A percentile compares a stretch with the other conserved stretches of the same genome.
These are phyloP conservation scores for Thyridium curvatum DNA, from an alignment of 2,329 filamentous ascomycete genomes.

Conservation along the genomic window DNA sequence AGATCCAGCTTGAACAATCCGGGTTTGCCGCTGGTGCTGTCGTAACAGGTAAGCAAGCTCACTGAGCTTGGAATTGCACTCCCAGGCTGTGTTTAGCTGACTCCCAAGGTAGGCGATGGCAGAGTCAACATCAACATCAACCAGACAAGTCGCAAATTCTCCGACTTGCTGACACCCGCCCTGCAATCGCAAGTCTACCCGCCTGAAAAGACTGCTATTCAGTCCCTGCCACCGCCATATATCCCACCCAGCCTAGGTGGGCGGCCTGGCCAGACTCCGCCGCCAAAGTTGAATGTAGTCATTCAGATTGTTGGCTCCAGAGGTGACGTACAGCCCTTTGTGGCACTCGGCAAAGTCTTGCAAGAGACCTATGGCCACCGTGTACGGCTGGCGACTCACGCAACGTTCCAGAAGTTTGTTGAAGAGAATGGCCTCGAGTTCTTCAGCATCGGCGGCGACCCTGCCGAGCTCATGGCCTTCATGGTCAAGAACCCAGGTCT, in stretches of 20 bases:
- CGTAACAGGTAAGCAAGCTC: conserved; percentile 40
- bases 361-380: conserved; percentile 62
- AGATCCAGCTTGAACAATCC: conserved; percentile 53
- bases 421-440: conserved; percentile 68
- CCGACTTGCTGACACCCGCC: conserved; percentile 61
- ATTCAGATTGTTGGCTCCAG: conserved; percentile 71
- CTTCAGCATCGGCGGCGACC: conserved; percentile 71
- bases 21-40: conserved; percentile 57
- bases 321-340: conserved; percentile 71
- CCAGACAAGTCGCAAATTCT: conserved; percentile 59
- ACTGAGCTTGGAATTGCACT: neutral
- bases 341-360: conserved; percentile 61
- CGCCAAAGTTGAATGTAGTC: conserved; percentile 60
- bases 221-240: conserved; percentile 55
- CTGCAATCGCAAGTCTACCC: conserved; percentile 45
- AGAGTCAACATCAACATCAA: conserved; percentile 76
- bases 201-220: conserved; percentile 2
- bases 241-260: conserved; percentile 69
- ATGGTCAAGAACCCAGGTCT: conserved; percentile 88
- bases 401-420: conserved; percentile 62
- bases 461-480: conserved; percentile 73
- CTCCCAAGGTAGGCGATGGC: conserved; percentile 62
- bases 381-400: conserved; percentile 67
- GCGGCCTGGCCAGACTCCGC: conserved; percentile 47
- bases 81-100: neutral